phyloP scores from a whole-genome alignment of 1,139 yeast species.

The Suhomyces yuchorum region DNA sequence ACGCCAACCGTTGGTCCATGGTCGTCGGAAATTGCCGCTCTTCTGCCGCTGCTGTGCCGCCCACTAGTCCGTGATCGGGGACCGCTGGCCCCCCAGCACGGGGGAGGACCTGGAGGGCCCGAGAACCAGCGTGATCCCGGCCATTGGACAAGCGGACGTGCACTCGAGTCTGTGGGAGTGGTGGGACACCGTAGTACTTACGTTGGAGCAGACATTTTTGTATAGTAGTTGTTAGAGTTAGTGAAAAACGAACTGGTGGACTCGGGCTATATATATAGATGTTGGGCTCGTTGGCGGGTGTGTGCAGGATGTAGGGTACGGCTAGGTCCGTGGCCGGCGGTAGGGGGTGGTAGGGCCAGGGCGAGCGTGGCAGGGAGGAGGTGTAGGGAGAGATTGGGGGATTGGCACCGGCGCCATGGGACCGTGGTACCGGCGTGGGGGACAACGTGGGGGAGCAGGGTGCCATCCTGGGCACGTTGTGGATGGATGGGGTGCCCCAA shows the following conservation, averaged over 20 bases:
- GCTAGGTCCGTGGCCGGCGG: not conserved
- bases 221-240: slow-evolving; percentile 5
- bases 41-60: not conserved
- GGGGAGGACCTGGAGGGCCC: not conserved
- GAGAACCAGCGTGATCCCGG: not conserved
- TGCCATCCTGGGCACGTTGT: too few relatives aligned
- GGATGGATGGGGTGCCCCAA: too few relatives aligned
- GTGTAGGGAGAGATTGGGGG: not conserved
- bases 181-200: slow-evolving; percentile 28
- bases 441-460: not conserved
- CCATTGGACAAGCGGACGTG: not conserved
- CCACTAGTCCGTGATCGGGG: not conserved
- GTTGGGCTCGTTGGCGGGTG: slow-evolving; percentile 12
- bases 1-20: not conserved
- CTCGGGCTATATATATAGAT: slow-evolving; percentile 9
- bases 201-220: slow-evolving; percentile 47
- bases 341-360: not conserved
- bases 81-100: not conserved
- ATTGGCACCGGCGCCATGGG: too few relatives aligned
- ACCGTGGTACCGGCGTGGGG: not conserved
- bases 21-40: too few relatives aligned
- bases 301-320: slow-evolving; percentile 9
- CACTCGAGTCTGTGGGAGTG: not conserved
- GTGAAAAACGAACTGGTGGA: slow-evolving; percentile 3
- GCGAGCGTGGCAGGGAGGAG: not conserved